These are phyloP conservation scores for Lachnellula occidentalis DNA, from an alignment of 2,329 filamentous ascomycete species.

Conservation along the genomic window DNA sequence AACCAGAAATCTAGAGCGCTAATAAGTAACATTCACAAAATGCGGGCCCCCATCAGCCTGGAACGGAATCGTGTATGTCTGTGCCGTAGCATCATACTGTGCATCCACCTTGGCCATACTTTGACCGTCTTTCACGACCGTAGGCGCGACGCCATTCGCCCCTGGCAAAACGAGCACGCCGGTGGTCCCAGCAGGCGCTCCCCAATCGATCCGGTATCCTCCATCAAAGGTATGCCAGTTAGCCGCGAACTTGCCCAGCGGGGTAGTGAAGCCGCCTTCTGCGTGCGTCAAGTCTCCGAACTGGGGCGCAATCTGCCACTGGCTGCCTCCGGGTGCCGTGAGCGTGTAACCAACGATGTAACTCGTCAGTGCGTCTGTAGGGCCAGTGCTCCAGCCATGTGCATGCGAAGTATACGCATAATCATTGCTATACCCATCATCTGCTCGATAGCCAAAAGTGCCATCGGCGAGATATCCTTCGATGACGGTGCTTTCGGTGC, in stretches of 20 bases:
- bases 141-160: slow-evolving; percentile 1
- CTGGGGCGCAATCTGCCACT: slow-evolving; percentile 37
- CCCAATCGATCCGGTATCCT: slow-evolving; percentile 14
- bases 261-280: slow-evolving; percentile 38
- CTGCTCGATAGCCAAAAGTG: slow-evolving; percentile 50
- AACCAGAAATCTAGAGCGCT: background rate
- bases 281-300: slow-evolving; percentile 35
- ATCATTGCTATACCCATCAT: slow-evolving; percentile 46
- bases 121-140: slow-evolving; percentile 6
- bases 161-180: slow-evolving; percentile 14
- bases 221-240: slow-evolving; percentile 22
- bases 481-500: slow-evolving; percentile 53
- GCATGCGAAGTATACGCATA: slow-evolving; percentile 41
- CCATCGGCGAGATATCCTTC: slow-evolving; percentile 54
- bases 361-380: slow-evolving; percentile 41
- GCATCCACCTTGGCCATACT: background rate
- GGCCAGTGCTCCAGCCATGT: slow-evolving; percentile 46
- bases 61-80: slow-evolving; percentile 2
- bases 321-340: slow-evolving; percentile 32
- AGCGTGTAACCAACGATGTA: slow-evolving; percentile 39
- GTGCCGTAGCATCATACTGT: slow-evolving; percentile 1
- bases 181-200: slow-evolving; percentile 12
- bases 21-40: slow-evolving; percentile 7
- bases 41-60: slow-evolving; percentile 4
- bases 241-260: slow-evolving; percentile 35